Evolutionary conservation across 306 rosid species (phyloP).

Genomic region (Carpinus viminea): DNA sequence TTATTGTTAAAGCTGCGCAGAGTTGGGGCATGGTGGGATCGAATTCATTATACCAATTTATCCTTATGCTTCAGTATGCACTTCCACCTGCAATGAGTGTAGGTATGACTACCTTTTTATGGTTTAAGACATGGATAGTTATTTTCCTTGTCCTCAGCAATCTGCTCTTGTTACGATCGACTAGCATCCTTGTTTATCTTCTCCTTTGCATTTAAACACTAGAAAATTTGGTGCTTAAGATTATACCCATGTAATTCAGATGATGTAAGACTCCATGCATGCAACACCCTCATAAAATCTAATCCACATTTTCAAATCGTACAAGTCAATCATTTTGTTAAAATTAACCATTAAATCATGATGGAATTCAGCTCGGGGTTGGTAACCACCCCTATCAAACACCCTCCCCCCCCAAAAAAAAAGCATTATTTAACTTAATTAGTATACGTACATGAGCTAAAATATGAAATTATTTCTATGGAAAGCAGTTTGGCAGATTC

Average conservation of each 20-base stretch:
- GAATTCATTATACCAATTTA: conserved; percentile 9
- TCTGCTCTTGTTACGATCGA: not conserved
- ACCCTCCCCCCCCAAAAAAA: no score
- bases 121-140: not conserved
- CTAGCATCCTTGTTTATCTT: not conserved
- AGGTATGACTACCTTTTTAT: not conserved
- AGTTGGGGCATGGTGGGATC: conserved; percentile 14
- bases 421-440: no score
- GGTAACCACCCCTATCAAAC: no score
- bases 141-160: not conserved
- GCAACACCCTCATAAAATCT: no score
- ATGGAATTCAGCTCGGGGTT: no score
- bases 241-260: no score
- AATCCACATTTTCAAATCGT: no score
- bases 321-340: no score
- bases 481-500: no score
- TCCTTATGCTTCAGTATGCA: conserved; percentile 3
- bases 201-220: not conserved
- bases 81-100: conserved; percentile 15
- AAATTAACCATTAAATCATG: no score
- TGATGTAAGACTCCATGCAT: not conserved
- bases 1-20: conserved; percentile 4
- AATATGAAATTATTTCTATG: no score
- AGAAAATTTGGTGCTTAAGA: not conserved
- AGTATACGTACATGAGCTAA: no score